These are phyloP conservation scores for Allantophomopsis lycopodina DNA, from an alignment of 2,329 filamentous ascomycete species.

Conservation along the genomic window DNA sequence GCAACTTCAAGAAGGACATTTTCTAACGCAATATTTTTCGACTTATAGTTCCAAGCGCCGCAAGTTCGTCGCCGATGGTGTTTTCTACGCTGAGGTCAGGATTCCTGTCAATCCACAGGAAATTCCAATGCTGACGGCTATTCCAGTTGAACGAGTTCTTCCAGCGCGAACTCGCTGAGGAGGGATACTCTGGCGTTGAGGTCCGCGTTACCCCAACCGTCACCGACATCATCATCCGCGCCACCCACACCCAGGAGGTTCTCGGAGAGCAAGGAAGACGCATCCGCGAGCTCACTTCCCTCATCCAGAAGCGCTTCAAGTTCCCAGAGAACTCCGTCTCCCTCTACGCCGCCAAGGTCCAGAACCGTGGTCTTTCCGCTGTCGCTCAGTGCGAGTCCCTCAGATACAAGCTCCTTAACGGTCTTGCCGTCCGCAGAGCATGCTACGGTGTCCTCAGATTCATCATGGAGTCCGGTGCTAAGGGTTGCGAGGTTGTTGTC, in stretches of 20 bases:
- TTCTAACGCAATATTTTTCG: slow-evolving; percentile 6
- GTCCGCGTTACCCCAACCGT: slow-evolving; percentile 99
- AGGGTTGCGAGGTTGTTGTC: slow-evolving; percentile 99
- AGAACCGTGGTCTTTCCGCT: slow-evolving; percentile 99
- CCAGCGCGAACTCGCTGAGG: slow-evolving; percentile 99
- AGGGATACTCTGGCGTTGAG: slow-evolving; percentile 99
- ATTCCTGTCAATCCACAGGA: no score
- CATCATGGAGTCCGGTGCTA: slow-evolving; percentile 99
- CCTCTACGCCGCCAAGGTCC: slow-evolving; percentile 99
- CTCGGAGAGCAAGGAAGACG: slow-evolving; percentile 99
- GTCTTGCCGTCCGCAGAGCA: slow-evolving; percentile 93
- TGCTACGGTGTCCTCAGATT: slow-evolving; percentile 99
- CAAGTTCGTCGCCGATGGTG: slow-evolving; percentile 96
- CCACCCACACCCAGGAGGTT: slow-evolving; percentile 99
- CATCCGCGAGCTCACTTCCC: slow-evolving; percentile 98
- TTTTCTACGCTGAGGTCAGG: slow-evolving; percentile 99
- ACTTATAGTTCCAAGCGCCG: slow-evolving; percentile 67
- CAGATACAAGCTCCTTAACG: slow-evolving; percentile 99
- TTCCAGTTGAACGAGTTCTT: slow-evolving; percentile 99
- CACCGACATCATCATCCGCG: slow-evolving; percentile 99
- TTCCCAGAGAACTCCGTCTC: slow-evolving; percentile 99
- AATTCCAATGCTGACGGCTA: no score
- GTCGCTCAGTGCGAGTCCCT: slow-evolving; percentile 99
- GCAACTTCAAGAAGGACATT: neutral
- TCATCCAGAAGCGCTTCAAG: slow-evolving; percentile 99